A percentile compares a stretch with the other conserved stretches of the same genome.
Conservation (phyloP, 306 rosid genomes). For the Mimosa pudica region DNA sequence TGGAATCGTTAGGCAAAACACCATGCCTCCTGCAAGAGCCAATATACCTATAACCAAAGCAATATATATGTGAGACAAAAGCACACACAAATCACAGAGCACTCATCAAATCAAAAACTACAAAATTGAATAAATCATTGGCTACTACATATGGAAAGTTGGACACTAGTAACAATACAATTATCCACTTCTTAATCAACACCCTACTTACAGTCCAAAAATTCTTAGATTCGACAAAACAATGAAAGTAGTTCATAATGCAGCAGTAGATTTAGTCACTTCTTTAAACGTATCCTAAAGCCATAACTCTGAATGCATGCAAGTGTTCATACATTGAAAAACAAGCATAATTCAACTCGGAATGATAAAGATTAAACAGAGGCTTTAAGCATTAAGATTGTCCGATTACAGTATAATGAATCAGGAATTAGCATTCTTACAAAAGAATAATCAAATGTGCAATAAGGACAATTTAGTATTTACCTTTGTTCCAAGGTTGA, state of each 20-base stretch:
- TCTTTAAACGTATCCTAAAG: neutral
- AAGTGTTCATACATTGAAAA: neutral
- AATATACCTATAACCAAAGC: conserved; percentile 60
- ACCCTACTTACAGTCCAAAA: neutral
- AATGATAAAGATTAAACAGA: neutral
- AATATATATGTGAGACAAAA: conserved; percentile 16
- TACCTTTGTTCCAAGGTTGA: conserved; percentile 57
- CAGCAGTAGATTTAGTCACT: conserved; percentile 15
- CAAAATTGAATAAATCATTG: conserved; percentile 12
- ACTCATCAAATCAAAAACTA: conserved; percentile 1
- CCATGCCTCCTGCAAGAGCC: conserved; percentile 64
- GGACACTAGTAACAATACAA: conserved; percentile 6
- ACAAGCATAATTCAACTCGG: neutral
- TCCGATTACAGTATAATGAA: conserved; percentile 22
- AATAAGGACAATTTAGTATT: neutral
- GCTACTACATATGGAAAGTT: neutral
- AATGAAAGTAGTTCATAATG: conserved; percentile 3
- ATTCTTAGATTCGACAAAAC: conserved; percentile 8
- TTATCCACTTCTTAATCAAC: conserved; percentile 2
- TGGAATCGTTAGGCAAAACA: conserved; percentile 56
- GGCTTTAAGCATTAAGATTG: conserved; percentile 7
- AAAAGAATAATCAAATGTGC: neutral
- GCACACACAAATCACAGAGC: conserved; percentile 19
- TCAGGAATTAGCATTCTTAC: neutral
- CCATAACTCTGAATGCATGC: neutral